Percentiles rank a stretch among this genome's conserved stretches.
Conservation (phyloP, 116 monocot species). For the Phalaenopsis hybrid region DNA sequence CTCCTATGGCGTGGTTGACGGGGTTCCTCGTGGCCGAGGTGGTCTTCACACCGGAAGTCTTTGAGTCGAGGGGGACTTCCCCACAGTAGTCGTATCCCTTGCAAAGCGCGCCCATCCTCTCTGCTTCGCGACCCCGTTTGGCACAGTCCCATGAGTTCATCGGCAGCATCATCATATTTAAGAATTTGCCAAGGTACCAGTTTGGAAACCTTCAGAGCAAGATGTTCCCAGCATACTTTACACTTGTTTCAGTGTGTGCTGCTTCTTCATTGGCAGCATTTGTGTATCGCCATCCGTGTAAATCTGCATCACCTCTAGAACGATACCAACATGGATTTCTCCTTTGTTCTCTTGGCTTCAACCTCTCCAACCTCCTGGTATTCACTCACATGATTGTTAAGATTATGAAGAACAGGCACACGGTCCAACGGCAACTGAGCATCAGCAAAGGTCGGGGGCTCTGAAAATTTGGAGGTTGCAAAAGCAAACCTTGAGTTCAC, state of each 20-base stretch:
- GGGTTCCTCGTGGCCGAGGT: constrained; percentile 69
- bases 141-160: constrained; percentile 97
- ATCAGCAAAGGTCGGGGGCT: no score
- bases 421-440: no score
- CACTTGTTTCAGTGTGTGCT: constrained; percentile 39
- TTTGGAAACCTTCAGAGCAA: constrained; percentile 86
- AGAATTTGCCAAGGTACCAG: constrained; percentile 94
- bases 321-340: constrained; percentile 88
- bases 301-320: constrained; percentile 48
- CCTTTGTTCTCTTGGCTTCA: constrained; percentile 69
- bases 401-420: constrained; percentile 1
- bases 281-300: constrained; percentile 84
- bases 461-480: no score
- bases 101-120: constrained; percentile 80
- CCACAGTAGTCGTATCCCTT: constrained; percentile 29
- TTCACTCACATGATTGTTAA: constrained; percentile 97
- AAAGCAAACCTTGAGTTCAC: no score
- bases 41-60: constrained; percentile 61
- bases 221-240: constrained; percentile 98
- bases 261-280: constrained; percentile 65
- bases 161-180: constrained; percentile 99
- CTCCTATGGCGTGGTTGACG: constrained; percentile 70
- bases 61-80: constrained; percentile 30
- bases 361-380: constrained; percentile 80
- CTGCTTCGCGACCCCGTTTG: constrained; percentile 79